phyloP scores from a whole-genome alignment of 1,139 yeast species.

The Yamadazyma epiphylla region DNA sequence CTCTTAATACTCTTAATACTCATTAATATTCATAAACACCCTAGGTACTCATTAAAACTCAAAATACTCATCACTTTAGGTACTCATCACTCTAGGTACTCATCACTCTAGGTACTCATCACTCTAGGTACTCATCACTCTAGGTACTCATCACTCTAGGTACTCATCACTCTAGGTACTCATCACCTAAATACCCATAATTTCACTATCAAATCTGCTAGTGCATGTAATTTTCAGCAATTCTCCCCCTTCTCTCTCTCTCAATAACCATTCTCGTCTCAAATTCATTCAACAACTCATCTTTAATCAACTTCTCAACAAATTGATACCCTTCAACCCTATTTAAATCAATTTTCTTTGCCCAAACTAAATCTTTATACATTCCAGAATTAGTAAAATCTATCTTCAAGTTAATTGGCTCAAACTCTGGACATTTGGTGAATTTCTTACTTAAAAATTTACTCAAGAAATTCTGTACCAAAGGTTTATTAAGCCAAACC shows the following conservation, averaged over 20 bases:
- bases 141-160: no score
- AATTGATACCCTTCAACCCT: constrained; percentile 27
- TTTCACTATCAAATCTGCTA: constrained; percentile 5
- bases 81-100: no score
- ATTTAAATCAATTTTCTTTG: constrained; percentile 31
- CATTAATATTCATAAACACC: no score
- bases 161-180: no score
- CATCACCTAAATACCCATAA: no score
- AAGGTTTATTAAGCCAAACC: constrained; percentile 49
- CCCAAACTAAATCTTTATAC: constrained; percentile 57
- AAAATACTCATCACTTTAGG: no score
- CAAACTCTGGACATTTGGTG: constrained; percentile 4
- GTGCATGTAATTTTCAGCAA: constrained; percentile 40
- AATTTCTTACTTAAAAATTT: constrained; percentile 8
- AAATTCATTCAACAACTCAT: constrained; percentile 25
- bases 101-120: no score
- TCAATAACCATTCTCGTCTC: constrained; percentile 31
- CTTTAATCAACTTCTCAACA: constrained; percentile 29
- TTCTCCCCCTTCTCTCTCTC: constrained; percentile 39
- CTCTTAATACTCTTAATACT: no score
- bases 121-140: no score
- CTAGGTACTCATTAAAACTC: no score
- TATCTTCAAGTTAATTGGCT: constrained; percentile 24
- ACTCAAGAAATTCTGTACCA: constrained; percentile 30
- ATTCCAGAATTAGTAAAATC: constrained; percentile 58